phyloP scores from a whole-genome alignment of 257 asterid genomes.

The Henckelia pumila region DNA sequence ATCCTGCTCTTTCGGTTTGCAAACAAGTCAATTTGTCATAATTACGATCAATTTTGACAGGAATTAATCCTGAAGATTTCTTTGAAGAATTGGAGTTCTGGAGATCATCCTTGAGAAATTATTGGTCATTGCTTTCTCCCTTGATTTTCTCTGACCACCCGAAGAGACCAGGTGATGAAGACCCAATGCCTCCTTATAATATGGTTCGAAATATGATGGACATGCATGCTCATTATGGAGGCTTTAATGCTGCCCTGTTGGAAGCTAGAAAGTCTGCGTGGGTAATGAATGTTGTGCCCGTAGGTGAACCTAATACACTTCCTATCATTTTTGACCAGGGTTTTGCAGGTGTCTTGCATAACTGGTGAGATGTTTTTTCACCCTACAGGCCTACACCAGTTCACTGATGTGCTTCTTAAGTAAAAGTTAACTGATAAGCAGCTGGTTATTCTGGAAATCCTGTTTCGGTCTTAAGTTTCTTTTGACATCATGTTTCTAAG shows the following conservation, averaged over 20 bases:
- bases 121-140: slow-evolving; percentile 97
- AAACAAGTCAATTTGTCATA: slow-evolving; percentile 14
- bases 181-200: slow-evolving; percentile 86
- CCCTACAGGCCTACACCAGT: neutral
- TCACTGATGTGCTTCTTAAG: slow-evolving; percentile 3
- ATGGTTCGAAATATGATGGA: slow-evolving; percentile 97
- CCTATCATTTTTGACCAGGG: slow-evolving; percentile 78
- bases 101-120: slow-evolving; percentile 72
- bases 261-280: slow-evolving; percentile 78
- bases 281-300: slow-evolving; percentile 94
- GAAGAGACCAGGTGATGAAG: slow-evolving; percentile 97
- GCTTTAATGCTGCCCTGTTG: slow-evolving; percentile 63
- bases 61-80: slow-evolving; percentile 70
- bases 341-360: slow-evolving; percentile 75
- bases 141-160: slow-evolving; percentile 97
- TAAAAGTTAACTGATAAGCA: neutral
- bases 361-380: slow-evolving; percentile 60
- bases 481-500: slow-evolving; percentile 10
- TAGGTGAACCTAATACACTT: slow-evolving; percentile 61
- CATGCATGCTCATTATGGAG: slow-evolving; percentile 89
- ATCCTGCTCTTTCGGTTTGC: slow-evolving; percentile 20
- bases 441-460: neutral
- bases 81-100: slow-evolving; percentile 65
- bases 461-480: neutral
- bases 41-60: slow-evolving; percentile 42